These are phyloP conservation scores for Alternaria rosae DNA, from an alignment of 2,329 filamentous ascomycete genomes.

Conservation along the genomic window DNA sequence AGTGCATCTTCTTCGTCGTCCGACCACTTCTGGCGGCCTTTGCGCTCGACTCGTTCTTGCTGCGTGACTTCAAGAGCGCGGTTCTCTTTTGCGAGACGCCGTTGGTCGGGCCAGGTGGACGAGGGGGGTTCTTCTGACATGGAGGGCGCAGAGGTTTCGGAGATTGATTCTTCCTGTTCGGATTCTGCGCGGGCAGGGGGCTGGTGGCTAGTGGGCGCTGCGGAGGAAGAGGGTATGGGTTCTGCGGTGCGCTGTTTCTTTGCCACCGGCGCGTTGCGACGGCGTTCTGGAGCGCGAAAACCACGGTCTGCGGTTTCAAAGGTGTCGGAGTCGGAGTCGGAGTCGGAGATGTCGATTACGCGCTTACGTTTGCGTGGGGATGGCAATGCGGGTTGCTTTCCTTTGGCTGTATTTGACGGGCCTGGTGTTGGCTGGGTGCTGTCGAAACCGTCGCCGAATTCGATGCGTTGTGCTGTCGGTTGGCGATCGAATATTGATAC, in stretches of 20 bases:
- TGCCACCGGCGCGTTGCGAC: slow-evolving; percentile 43
- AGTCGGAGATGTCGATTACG: slow-evolving; percentile 31
- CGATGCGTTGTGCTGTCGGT: slow-evolving; percentile 45
- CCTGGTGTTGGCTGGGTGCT: slow-evolving; percentile 34
- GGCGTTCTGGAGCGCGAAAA: slow-evolving; percentile 44
- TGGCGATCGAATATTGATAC: slow-evolving; percentile 53
- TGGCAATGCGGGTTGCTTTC: slow-evolving; percentile 36
- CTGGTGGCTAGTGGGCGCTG: slow-evolving; percentile 40
- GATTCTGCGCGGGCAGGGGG: slow-evolving; percentile 12
- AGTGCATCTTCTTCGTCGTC: slow-evolving; percentile 52
- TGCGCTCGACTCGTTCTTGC: slow-evolving; percentile 17
- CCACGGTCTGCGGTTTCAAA: slow-evolving; percentile 54
- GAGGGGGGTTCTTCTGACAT: slow-evolving; percentile 38
- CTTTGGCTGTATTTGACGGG: slow-evolving; percentile 31
- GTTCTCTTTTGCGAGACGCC: slow-evolving; percentile 29
- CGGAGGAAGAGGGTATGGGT: slow-evolving; percentile 28
- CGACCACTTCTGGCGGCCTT: slow-evolving; percentile 33
- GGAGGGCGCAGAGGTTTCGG: slow-evolving; percentile 34
- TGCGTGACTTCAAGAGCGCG: slow-evolving; percentile 1
- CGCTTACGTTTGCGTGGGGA: slow-evolving; percentile 36
- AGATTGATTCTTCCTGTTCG: slow-evolving; percentile 30
- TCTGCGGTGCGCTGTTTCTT: slow-evolving; percentile 33
- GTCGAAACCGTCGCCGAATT: slow-evolving; percentile 50
- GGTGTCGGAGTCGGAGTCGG: slow-evolving; percentile 52
- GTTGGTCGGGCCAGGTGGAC: slow-evolving; percentile 21